Evolutionary conservation across 2,329 filamentous ascomycete genomes (phyloP).

Genomic region (Elsinoe ampelina): DNA sequence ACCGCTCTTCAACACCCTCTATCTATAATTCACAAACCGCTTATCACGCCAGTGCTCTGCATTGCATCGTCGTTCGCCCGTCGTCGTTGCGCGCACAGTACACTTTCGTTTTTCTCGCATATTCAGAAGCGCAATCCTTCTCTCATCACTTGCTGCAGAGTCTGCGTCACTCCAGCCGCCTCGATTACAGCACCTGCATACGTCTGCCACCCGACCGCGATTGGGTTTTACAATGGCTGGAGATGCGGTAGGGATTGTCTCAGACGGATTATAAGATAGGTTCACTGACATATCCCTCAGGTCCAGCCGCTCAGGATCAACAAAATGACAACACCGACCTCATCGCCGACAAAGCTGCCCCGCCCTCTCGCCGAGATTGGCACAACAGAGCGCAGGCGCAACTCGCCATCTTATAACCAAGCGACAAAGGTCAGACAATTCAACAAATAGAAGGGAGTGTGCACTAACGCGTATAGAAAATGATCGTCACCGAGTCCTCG

Average conservation of each 20-base stretch:
- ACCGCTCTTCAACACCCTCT: background rate
- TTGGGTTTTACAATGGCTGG: conserved; percentile 28
- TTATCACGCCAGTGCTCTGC: conserved; percentile 11
- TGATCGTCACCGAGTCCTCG: conserved; percentile 64
- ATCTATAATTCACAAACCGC: conserved; percentile 1
- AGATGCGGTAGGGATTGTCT: conserved; percentile 29
- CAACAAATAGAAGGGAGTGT: background rate
- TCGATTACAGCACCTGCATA: conserved; percentile 3
- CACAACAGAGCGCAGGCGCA: conserved; percentile 73
- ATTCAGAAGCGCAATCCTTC: background rate
- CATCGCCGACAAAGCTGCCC: conserved; percentile 58
- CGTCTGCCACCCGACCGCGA: conserved; percentile 6
- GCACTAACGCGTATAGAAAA: conserved; percentile 46
- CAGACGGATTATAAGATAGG: background rate
- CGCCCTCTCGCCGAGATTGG: conserved; percentile 84
- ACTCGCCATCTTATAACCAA: conserved; percentile 87
- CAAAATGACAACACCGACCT: conserved; percentile 51
- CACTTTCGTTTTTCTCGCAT: background rate
- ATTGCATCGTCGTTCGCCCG: conserved; percentile 6
- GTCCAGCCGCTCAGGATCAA: conserved; percentile 72
- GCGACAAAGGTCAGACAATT: conserved; percentile 50
- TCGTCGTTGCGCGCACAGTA: conserved; percentile 9
- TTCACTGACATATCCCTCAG: conserved; percentile 33
- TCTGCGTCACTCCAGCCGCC: conserved; percentile 12
- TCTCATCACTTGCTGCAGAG: background rate